These are phyloP conservation scores for Chaetomium globosum DNA, from an alignment of 2,329 filamentous ascomycete genomes.

Conservation along the genomic window DNA sequence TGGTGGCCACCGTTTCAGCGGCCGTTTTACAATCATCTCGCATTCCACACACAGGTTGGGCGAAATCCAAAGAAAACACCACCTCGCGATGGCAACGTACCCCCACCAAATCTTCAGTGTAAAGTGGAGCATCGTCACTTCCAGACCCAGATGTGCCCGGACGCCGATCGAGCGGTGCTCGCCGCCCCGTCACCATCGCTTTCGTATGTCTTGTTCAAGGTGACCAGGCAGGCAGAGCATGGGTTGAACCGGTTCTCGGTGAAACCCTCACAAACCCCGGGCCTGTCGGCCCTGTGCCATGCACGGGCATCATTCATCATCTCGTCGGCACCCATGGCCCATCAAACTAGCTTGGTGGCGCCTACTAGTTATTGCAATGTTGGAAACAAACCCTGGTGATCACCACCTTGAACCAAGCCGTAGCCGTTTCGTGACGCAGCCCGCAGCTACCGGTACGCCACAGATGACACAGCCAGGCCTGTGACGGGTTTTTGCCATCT, in stretches of 20 bases:
- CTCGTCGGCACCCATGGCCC: background rate
- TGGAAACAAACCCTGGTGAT: background rate
- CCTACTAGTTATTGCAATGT: background rate
- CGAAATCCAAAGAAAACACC: constrained; percentile 1
- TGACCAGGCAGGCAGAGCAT: background rate
- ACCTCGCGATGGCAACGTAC: background rate
- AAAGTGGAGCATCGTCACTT: constrained; percentile 13
- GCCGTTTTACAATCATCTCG: background rate
- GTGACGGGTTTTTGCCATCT: constrained; percentile 7
- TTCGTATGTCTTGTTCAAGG: background rate
- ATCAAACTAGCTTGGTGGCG: background rate
- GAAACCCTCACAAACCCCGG: background rate
- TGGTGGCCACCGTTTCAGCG: background rate
- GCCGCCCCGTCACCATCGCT: background rate
- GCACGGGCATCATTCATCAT: background rate
- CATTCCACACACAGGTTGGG: background rate
- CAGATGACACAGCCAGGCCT: background rate
- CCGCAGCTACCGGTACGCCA: background rate
- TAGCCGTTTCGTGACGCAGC: background rate
- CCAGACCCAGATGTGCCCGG: background rate
- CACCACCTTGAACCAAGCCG: background rate
- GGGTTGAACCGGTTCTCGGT: constrained; percentile 6
- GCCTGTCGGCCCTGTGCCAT: background rate
- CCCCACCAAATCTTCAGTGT: background rate
- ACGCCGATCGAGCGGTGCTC: constrained; percentile 13